Conservation (phyloP, 495 filamentous ascomycete species). For the Aspergillus biplanus region DNA sequence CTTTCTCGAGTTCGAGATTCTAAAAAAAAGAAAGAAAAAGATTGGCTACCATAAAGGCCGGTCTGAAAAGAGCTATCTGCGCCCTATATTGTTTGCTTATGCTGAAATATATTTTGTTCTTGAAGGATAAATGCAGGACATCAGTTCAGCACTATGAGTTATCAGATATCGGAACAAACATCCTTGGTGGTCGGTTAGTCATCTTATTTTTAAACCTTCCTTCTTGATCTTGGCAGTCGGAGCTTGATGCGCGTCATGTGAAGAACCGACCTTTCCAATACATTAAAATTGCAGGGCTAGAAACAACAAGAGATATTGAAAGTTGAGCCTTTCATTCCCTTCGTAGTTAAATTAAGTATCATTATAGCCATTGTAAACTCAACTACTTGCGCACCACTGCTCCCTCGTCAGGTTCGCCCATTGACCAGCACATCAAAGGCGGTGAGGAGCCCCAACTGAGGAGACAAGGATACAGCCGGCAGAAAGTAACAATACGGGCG, state of each 20-base stretch:
- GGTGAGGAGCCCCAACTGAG: slow-evolving; percentile 32
- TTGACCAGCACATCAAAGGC: slow-evolving; percentile 23
- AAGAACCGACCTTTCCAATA: slow-evolving; percentile 3
- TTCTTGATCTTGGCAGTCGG: slow-evolving; percentile 38
- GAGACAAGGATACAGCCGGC: slow-evolving; percentile 25
- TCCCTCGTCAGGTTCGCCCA: not conserved
- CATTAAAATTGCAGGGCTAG: not conserved
- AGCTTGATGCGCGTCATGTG: slow-evolving; percentile 32
- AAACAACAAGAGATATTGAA: not conserved
- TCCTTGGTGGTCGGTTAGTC: not conserved
- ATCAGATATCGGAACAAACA: too few species aligned
- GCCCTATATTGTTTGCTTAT: too few species aligned
- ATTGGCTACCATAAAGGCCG: too few species aligned
- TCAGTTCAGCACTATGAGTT: too few species aligned
- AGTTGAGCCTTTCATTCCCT: not conserved
- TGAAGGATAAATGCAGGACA: too few species aligned
- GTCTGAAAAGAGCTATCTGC: too few species aligned
- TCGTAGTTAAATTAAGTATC: too few species aligned
- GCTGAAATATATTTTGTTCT: too few species aligned
- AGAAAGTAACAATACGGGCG: slow-evolving; percentile 27
- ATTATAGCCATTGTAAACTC: not conserved
- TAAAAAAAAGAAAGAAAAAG: too few species aligned
- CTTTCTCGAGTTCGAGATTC: slow-evolving; percentile 54
- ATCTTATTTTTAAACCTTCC: slow-evolving; percentile 31
- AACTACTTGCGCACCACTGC: not conserved